Evolutionary conservation across 768 basidiomycete genomes (phyloP), one percentile per base, ranked within the genome.

Genomic region (Suillus bovinus): DNA sequence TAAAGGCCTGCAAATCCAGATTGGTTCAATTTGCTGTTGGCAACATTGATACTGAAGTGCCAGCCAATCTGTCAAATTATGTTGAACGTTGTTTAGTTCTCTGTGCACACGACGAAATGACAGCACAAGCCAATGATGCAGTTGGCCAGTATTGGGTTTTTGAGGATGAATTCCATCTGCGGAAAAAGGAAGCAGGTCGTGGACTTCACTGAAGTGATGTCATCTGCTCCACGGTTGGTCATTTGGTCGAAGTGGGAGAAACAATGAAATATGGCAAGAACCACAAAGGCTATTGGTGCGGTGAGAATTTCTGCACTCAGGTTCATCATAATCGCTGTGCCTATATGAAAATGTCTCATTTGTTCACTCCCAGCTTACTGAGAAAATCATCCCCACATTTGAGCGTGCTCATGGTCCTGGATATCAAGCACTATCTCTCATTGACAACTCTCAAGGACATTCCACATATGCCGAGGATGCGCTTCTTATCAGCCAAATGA

Each of bases 261-360:
- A 33, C 58, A 20, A 58, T 79, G 10, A 76, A 81, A 54, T 80
- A 81, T 70, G 79, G 78, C 5, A 81, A 80, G 58, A 80, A 78
- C 66, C 74, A 81, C 62, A 73, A 80, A 8, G 78, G 80, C 1
- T 77, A 72, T 58, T 77, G 77, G 77, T 74, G 59, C 13, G 75
- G 78, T 1, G 70, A 76, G 62, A 53, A 72, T 0, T 77, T 76
- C 59, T 63, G n/a, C n/a, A n/a, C n/a, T n/a, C n/a, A n/a, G n/a
- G n/a, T n/a, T n/a, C n/a, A n/a, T n/a, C n/a, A n/a, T n/a, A n/a
- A n/a, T n/a, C n/a, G n/a, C n/a, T n/a, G n/a, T n/a, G n/a, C n/a
- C n/a, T n/a, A n/a, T n/a, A n/a, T n/a, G n/a, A n/a, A n/a, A n/a
- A n/a, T 42, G 6, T 20, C 41, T 20, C 41, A 41, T 41, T 41